Percentiles rank a stretch among this genome's conserved stretches.
Conservation (phyloP, 2,329 filamentous ascomycete species). For the Scytalidium sp. region DNA sequence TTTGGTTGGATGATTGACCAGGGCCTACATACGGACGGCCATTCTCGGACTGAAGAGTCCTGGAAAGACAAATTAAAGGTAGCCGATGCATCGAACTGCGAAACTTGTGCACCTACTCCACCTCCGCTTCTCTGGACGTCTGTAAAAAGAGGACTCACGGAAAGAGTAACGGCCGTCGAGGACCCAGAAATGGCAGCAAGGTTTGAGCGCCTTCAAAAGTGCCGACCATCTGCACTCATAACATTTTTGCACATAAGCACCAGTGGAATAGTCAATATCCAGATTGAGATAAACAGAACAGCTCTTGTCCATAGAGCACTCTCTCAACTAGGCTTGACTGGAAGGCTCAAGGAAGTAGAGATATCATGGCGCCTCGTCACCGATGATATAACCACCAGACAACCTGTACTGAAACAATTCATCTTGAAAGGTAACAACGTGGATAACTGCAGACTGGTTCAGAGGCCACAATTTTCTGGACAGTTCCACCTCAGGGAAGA, state of each 20-base stretch:
- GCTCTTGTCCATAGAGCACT: slow-evolving; percentile 41
- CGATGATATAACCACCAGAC: slow-evolving; percentile 34
- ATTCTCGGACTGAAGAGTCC: slow-evolving; percentile 1
- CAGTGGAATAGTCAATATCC: slow-evolving; percentile 31
- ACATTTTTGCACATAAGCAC: slow-evolving; percentile 32
- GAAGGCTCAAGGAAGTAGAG: slow-evolving; percentile 20
- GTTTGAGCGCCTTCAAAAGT: slow-evolving; percentile 50
- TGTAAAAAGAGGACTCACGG: neutral
- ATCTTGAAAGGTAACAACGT: slow-evolving; percentile 38
- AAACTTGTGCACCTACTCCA: slow-evolving; percentile 33
- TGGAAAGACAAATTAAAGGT: slow-evolving; percentile 4
- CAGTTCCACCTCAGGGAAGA: slow-evolving; percentile 6
- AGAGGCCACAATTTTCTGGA: slow-evolving; percentile 34
- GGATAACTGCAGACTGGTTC: slow-evolving; percentile 20
- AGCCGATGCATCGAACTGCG: slow-evolving; percentile 7
- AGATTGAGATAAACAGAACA: slow-evolving; percentile 36
- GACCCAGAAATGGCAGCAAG: slow-evolving; percentile 45
- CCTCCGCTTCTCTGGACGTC: slow-evolving; percentile 35
- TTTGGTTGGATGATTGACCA: slow-evolving; percentile 7
- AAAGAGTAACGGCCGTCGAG: slow-evolving; percentile 41
- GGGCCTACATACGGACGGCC: slow-evolving; percentile 7
- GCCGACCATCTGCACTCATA: slow-evolving; percentile 38
- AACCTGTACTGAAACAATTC: slow-evolving; percentile 36
- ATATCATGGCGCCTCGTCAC: slow-evolving; percentile 45
- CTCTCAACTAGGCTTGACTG: slow-evolving; percentile 24